Evolutionary conservation across 192 early-diverging fungal genomes (phyloP), one percentile per base, ranked within the genome.

Genomic region (Phycomyces nitens): DNA sequence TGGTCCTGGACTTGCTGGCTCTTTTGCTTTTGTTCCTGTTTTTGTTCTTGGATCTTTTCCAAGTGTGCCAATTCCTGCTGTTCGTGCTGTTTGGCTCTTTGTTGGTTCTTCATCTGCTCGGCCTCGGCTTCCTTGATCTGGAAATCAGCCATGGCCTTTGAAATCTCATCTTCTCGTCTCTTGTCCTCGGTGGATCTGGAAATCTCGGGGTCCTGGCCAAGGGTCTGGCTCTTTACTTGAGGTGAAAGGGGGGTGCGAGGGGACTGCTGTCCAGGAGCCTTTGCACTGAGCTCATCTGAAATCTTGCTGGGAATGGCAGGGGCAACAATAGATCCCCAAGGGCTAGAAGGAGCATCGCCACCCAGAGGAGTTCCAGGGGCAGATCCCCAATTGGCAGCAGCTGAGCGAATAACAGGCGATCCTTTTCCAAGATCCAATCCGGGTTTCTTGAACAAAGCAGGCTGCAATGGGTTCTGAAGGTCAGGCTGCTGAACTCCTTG

Each of bases 281-380:
- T 40, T 66, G 74, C 58, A 73, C 55, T 74, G 15, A 66, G 55
- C 8, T 77, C 76, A 38, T 80, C 71, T 18, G 78, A 73, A 1
- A 69, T 20, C 20, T 62, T 73, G 44, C 14, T 22, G 12, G 55
- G 63, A 23, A 70, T 40, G 18, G 54, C 52, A 12, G 69, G 60
- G 5, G 66, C 26, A 18, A 72, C 64, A 18, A 74, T 65, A 9
- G 59, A 22, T 42, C 69, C 65, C 73, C 73, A 75, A 55, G 73
- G 73, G n/a, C 73, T 62, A 2, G 73, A 60, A 12, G 68, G 58
- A 0, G 53, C 26, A 9, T 70, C 73, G 29, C 53, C 58, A 12
- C 42, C 58, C 18, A 68, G 12, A 51, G 69, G 62, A 54, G 64
- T 71, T 16, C 69, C 52, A 38, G 62, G 51, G 16, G 39, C 26